Evolutionary conservation across 208 protist species (phyloP), one percentile per base, ranked within the genome.

Genomic region (Lotmaria passim): DNA sequence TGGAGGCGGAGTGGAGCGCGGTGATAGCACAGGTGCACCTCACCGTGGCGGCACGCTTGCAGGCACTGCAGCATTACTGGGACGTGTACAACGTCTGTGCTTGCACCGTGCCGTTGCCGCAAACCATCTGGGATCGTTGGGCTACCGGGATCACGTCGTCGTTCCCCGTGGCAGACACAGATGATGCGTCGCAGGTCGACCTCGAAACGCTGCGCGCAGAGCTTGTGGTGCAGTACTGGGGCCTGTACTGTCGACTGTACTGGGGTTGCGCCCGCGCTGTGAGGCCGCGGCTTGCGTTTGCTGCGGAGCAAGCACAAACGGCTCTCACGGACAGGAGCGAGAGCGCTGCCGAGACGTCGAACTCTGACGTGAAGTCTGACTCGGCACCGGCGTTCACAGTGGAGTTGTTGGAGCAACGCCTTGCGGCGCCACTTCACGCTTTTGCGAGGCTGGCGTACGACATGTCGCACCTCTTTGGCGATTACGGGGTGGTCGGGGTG

Each of bases 391-490:
- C 38, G 23, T 50, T 24, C 38, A 19, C 21, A 7, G 41, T 73
- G 17, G 64, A 51, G 47, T 21, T 46, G 33, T 14, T 44, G 43
- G 69, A 77, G 44, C 33, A 21, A 0, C 39, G 51, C 0, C 51
- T 63, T 6, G 58, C 57, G 7, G 38, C 24, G 11, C 43, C 57
- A 12, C 69, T 90, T 4, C 86, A 88, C 15, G 58, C 55, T 21
- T 93, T 87, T 63, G 58, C 82, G 12, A 44, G 57, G 7, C 68
- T 93, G 5, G 58, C 75, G 2, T 63, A 75, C 48, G 73, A 83
- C 12, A 74, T 83, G 24, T 71, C 82, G 12, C 87, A 93, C 57
- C 69, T 90, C 15, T 88, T 80, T 43, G 59, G 58, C 15, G 58
- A 52, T 21, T 86, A 87, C 61, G 65, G 39, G n/a, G 30, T 74